phyloP scores from a whole-genome alignment of 2,329 filamentous ascomycete genomes.

The Penicillium polonicum region DNA sequence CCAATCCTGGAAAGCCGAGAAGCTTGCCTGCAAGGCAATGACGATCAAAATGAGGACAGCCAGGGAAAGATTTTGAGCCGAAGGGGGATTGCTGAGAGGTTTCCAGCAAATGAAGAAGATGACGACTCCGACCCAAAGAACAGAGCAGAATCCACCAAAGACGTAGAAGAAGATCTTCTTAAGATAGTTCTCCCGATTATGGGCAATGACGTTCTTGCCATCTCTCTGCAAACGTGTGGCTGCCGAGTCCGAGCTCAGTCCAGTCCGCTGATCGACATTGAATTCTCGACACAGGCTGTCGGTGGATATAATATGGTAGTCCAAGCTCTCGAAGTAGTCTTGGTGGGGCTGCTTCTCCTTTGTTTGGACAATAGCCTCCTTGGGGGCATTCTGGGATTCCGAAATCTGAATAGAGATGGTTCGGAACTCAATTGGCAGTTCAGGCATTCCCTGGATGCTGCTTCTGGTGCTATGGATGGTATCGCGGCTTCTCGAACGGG shows the following conservation, averaged over 20 bases:
- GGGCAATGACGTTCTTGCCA: constrained; percentile 67
- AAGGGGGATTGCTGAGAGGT: constrained; percentile 69
- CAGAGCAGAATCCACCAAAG: constrained; percentile 75
- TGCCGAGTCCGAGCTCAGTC: constrained; percentile 61
- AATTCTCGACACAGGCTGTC: constrained; percentile 61
- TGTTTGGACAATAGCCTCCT: constrained; percentile 20
- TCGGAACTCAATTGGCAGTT: constrained; percentile 39
- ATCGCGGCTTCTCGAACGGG: constrained; percentile 24
- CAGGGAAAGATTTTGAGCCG: constrained; percentile 67
- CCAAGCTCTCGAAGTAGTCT: constrained; percentile 59
- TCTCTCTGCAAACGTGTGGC: constrained; percentile 58
- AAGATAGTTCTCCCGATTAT: constrained; percentile 61
- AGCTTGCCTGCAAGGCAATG: constrained; percentile 66
- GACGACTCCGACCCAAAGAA: constrained; percentile 67
- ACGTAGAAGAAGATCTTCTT: constrained; percentile 66
- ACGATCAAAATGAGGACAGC: constrained; percentile 73
- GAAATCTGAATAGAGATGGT: constrained; percentile 42
- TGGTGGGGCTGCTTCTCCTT: constrained; percentile 21
- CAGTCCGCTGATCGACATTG: constrained; percentile 56
- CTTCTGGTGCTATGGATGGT: constrained; percentile 19
- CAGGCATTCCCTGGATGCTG: constrained; percentile 17
- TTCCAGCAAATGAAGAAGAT: constrained; percentile 77
- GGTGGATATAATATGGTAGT: constrained; percentile 64
- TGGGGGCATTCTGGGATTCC: constrained; percentile 36
- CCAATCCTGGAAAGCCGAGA: constrained; percentile 73